Percentiles rank a stretch among this genome's conserved stretches.
Conservation (phyloP, 73 alveolate genomes). For the Paramecium sonneborni region DNA sequence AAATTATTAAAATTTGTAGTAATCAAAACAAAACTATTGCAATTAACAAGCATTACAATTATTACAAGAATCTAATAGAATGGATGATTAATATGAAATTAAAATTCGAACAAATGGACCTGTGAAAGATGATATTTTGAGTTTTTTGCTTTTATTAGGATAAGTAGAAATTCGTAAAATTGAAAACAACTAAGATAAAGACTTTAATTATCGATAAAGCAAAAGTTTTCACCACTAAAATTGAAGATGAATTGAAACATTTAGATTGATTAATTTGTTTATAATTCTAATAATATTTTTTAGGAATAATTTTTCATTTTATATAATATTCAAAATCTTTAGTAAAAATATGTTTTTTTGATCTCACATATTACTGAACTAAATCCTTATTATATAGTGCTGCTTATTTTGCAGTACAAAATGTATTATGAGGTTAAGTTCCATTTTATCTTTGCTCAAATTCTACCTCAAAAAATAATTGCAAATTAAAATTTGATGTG, state of each 20-base stretch:
- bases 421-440: background rate
- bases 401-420: background rate
- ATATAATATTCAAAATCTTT: background rate
- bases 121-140: background rate
- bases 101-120: background rate
- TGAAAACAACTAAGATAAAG: background rate
- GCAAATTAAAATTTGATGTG: background rate
- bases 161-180: background rate
- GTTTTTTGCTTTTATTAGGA: background rate
- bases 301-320: background rate
- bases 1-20: background rate
- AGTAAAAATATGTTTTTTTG: background rate
- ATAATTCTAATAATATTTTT: background rate
- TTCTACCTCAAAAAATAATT: background rate
- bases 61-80: background rate
- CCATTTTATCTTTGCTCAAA: background rate
- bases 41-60: background rate
- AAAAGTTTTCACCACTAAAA: background rate
- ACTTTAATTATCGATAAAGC: background rate
- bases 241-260: background rate
- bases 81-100: background rate
- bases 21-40: background rate
- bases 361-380: background rate
- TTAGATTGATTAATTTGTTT: background rate
- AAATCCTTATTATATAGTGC: background rate